phyloP scores from a whole-genome alignment of 2,329 filamentous ascomycete species.

The Botryotinia calthae region DNA sequence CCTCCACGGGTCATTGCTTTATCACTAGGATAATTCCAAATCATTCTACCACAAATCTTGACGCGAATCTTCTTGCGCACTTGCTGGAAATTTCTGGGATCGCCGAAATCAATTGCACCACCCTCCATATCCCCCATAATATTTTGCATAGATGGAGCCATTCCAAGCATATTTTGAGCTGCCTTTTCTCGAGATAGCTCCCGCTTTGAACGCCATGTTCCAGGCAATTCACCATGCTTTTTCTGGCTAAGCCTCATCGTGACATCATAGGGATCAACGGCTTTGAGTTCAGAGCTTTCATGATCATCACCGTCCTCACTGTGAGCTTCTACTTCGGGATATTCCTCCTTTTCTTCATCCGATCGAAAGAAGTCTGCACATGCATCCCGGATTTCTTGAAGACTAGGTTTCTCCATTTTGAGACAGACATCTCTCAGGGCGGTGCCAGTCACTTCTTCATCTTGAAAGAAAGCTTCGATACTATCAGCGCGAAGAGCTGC shows the following conservation, averaged over 20 bases:
- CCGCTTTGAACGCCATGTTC: slow-evolving; percentile 29
- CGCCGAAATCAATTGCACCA: slow-evolving; percentile 38
- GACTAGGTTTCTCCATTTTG: slow-evolving; percentile 47
- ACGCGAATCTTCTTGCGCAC: slow-evolving; percentile 42
- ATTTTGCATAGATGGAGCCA: slow-evolving; percentile 35
- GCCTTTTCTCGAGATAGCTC: slow-evolving; percentile 28
- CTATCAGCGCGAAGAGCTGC: slow-evolving; percentile 45
- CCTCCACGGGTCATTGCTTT: slow-evolving; percentile 47
- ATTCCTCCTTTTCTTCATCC: slow-evolving; percentile 41
- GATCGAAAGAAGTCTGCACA: slow-evolving; percentile 49
- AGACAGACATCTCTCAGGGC: slow-evolving; percentile 49
- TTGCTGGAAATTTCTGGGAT: slow-evolving; percentile 39
- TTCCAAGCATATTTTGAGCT: slow-evolving; percentile 30
- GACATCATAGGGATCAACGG: slow-evolving; percentile 17
- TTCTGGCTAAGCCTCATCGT: background rate
- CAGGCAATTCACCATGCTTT: slow-evolving; percentile 30
- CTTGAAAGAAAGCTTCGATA: slow-evolving; percentile 46
- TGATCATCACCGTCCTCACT: background rate
- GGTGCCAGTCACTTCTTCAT: slow-evolving; percentile 43
- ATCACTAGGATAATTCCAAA: slow-evolving; percentile 52
- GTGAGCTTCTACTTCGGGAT: slow-evolving; percentile 36
- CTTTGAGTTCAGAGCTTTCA: background rate
- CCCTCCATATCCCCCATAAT: slow-evolving; percentile 22
- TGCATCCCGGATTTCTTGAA: slow-evolving; percentile 51
- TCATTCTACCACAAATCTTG: slow-evolving; percentile 47